Evolutionary conservation across 2,329 filamentous ascomycete genomes (phyloP), one percentile per base, ranked within the genome.

Genomic region (Didymella pinodella): DNA sequence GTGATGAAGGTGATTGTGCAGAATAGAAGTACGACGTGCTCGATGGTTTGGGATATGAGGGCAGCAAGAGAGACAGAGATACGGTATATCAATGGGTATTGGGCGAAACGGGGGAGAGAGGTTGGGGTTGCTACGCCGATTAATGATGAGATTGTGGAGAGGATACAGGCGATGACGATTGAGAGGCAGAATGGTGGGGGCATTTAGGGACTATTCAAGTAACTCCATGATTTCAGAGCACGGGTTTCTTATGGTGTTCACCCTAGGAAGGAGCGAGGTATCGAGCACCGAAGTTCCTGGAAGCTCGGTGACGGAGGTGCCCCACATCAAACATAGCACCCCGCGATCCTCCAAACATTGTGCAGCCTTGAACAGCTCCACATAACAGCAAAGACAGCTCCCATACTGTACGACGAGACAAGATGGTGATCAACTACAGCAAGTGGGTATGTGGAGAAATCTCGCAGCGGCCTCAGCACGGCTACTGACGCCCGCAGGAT

Each of bases 71-170:
- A 82, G 58, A 92, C 91, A 0, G 92, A 97, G 68, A 85, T 97
- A 44, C 86, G 93, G 47, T 96, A 90, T 69, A 85, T 94, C 65
- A 97, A 96, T 74, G 94, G 93, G 0, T 99, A 94, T 78, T 90
- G 98, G 61, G 83, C 96, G 34, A 84, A 81, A 51, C 85, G 90
- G 40, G 94, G 90, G 0, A 83, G 85, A 66, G 85, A 91, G 71
- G 69, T 93, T 60, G 91, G 91, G 26, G 26, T 55, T 11, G 50
- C 14, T 8, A 58, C 62, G 26, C 56, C 50, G 18, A 18, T 64
- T 6, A 63, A 55, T 20, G 50, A 61, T 14, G 52, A 56, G 34
- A 29, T 56, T 29, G 45, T 59, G 31, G 12, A 36, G 16, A 49
- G 10, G 26, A 54, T 57, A 18, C 49, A 62, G 22, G 41, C 41